Evolutionary conservation across 1,284 basidiomycete species (phyloP).

Genomic region (Cryptococcus wingfieldii): DNA sequence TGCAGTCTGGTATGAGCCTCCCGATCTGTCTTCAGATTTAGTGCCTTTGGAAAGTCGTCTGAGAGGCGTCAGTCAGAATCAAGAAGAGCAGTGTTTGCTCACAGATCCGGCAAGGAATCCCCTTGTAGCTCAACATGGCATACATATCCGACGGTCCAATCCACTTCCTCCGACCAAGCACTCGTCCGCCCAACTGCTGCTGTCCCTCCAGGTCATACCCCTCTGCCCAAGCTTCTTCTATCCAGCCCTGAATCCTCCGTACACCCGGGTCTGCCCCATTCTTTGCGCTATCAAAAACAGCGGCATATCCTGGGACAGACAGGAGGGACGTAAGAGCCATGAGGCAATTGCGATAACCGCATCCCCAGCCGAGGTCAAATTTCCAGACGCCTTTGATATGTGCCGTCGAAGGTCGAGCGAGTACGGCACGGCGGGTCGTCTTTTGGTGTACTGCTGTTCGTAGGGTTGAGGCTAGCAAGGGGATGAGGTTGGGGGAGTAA

Average conservation of each 20-base stretch:
- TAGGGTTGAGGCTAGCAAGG: slow-evolving; percentile 59
- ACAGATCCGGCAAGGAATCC: slow-evolving; percentile 62
- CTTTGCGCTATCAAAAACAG: slow-evolving; percentile 18
- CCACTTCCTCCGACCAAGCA: slow-evolving; percentile 66
- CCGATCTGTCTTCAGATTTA: slow-evolving; percentile 3
- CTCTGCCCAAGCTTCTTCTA: slow-evolving; percentile 71
- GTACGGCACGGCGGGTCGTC: slow-evolving; percentile 57
- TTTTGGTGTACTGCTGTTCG: slow-evolving; percentile 55
- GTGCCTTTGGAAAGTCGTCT: slow-evolving; percentile 45
- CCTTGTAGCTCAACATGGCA: slow-evolving; percentile 47
- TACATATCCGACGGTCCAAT: slow-evolving; percentile 65
- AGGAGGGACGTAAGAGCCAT: slow-evolving; percentile 73
- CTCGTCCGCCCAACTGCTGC: slow-evolving; percentile 55
- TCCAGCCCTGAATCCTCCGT: slow-evolving; percentile 66
- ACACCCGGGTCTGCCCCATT: slow-evolving; percentile 61
- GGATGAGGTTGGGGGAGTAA: slow-evolving; percentile 56
- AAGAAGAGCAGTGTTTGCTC: background rate
- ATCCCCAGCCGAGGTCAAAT: slow-evolving; percentile 57
- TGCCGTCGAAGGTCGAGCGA: slow-evolving; percentile 60
- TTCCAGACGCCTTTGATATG: slow-evolving; percentile 62
- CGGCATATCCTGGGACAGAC: slow-evolving; percentile 25
- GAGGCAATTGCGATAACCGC: slow-evolving; percentile 71
- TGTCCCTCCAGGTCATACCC: slow-evolving; percentile 71
- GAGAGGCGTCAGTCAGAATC: background rate
- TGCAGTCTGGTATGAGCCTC: slow-evolving; percentile 27